These are phyloP conservation scores for Circinella minor DNA, from an alignment of 371 early-diverging fungal species.

Conservation along the genomic window DNA sequence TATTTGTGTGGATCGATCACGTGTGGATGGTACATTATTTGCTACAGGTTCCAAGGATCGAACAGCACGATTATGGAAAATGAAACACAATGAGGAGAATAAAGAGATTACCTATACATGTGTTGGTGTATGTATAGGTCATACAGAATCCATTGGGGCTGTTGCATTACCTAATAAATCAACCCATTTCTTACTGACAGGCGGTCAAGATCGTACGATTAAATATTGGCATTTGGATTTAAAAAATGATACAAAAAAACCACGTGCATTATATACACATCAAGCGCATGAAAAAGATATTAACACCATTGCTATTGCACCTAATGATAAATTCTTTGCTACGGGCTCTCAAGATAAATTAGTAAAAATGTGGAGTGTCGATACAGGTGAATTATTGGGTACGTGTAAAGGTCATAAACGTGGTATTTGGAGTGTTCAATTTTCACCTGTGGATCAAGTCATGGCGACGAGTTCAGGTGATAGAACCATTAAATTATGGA, in stretches of 20 bases:
- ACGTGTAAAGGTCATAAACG: constrained; percentile 93
- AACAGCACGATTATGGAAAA: constrained; percentile 81
- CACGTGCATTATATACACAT: constrained; percentile 82
- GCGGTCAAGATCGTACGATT: constrained; percentile 92
- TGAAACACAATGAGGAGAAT: constrained; percentile 52
- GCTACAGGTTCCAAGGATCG: constrained; percentile 93
- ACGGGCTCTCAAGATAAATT: constrained; percentile 98
- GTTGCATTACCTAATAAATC: constrained; percentile 73
- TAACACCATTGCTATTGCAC: constrained; percentile 91
- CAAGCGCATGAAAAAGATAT: constrained; percentile 98
- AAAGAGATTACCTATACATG: constrained; percentile 43
- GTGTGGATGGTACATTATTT: constrained; percentile 64
- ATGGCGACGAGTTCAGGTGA: constrained; percentile 93
- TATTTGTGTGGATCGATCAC: constrained; percentile 73
- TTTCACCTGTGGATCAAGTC: constrained; percentile 91
- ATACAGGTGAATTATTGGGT: constrained; percentile 82
- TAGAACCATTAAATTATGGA: constrained; percentile 95
- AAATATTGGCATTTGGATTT: constrained; percentile 87
- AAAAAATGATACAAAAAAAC: constrained; percentile 40
- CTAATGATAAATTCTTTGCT: constrained; percentile 92
- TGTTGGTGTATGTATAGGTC: constrained; percentile 84
- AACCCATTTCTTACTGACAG: constrained; percentile 79
- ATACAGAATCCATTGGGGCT: constrained; percentile 90
- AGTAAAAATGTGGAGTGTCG: constrained; percentile 92
- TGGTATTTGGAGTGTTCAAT: constrained; percentile 93